Conservation (phyloP, 73 alveolate genomes). For the Stentor coeruleus region DNA sequence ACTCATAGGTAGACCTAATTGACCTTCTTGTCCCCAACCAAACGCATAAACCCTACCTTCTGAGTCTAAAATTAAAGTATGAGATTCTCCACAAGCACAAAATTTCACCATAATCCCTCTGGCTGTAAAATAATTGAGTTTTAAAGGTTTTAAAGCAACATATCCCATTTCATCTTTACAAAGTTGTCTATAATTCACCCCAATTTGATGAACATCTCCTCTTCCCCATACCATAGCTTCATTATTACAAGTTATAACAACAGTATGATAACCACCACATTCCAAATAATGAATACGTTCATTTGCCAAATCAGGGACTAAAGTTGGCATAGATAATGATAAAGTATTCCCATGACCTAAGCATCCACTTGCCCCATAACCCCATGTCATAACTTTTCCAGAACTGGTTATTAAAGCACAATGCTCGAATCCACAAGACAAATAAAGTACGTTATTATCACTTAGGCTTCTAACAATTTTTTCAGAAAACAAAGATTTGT, state of each 20-base stretch:
- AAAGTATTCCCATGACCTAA: constrained; percentile 55
- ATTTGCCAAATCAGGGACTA: constrained; percentile 15
- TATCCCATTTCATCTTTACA: constrained; percentile 41
- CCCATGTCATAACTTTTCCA: constrained; percentile 65
- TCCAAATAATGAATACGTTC: constrained; percentile 28
- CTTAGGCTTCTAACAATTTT: background rate
- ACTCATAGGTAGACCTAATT: constrained; percentile 37
- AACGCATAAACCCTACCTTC: constrained; percentile 43
- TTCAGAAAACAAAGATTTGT: background rate
- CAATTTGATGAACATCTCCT: constrained; percentile 63
- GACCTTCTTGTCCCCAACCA: constrained; percentile 61
- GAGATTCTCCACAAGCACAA: constrained; percentile 66
- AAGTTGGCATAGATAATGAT: constrained; percentile 35
- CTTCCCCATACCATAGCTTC: constrained; percentile 53
- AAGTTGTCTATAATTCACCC: constrained; percentile 34
- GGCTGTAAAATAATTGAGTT: constrained; percentile 18
- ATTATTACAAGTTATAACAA: constrained; percentile 32
- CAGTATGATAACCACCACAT: constrained; percentile 64
- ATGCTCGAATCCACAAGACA: constrained; percentile 65
- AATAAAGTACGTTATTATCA: background rate
- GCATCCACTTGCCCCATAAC: constrained; percentile 71
- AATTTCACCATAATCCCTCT: constrained; percentile 15
- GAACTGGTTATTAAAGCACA: constrained; percentile 32
- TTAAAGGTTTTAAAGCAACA: constrained; percentile 28
- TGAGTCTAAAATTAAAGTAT: constrained; percentile 44